Conservation (phyloP, 768 basidiomycete species). For the Cystobasidiopsis lactophilus region DNA sequence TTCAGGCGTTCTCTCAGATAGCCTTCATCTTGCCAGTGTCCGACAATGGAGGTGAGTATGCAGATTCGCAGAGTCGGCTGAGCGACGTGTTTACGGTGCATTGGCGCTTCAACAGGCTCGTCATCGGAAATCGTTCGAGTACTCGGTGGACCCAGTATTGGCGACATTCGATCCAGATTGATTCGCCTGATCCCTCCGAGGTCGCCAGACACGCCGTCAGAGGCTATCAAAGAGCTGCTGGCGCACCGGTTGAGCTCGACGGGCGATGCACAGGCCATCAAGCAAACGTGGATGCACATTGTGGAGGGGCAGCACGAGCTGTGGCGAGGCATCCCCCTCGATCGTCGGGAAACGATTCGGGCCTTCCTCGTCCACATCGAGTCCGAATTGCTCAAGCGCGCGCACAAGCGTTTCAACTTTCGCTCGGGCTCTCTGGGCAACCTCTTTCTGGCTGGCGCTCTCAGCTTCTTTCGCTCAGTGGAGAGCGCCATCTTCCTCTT, state of each 20-base stretch:
- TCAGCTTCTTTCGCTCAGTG: constrained; percentile 71
- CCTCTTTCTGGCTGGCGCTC: constrained; percentile 72
- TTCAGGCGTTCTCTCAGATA: constrained; percentile 31
- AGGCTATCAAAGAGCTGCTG: constrained; percentile 52
- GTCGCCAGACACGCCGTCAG: constrained; percentile 29
- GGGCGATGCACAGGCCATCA: constrained; percentile 48
- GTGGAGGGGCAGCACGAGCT: constrained; percentile 62
- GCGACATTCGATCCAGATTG: constrained; percentile 70
- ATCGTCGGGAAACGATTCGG: constrained; percentile 71
- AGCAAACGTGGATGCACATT: constrained; percentile 69
- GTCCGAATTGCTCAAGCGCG: constrained; percentile 60
- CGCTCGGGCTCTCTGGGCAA: constrained; percentile 81
- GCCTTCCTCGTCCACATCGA: constrained; percentile 87
- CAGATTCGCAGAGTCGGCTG: constrained; percentile 27
- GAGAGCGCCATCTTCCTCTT: constrained; percentile 87
- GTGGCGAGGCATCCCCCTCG: constrained; percentile 68
- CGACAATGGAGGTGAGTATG: constrained; percentile 80
- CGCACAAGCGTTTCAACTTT: constrained; percentile 92
- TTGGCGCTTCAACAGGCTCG: constrained; percentile 34
- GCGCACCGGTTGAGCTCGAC: constrained; percentile 52
- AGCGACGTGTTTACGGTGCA: too few relatives aligned
- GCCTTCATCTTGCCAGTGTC: constrained; percentile 74
- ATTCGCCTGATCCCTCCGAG: constrained; percentile 62
- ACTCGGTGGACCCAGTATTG: constrained; percentile 20
- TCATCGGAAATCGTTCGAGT: constrained; percentile 24